Conservation (phyloP, 306 rosid species). For the Cicer chorassanicum region DNA sequence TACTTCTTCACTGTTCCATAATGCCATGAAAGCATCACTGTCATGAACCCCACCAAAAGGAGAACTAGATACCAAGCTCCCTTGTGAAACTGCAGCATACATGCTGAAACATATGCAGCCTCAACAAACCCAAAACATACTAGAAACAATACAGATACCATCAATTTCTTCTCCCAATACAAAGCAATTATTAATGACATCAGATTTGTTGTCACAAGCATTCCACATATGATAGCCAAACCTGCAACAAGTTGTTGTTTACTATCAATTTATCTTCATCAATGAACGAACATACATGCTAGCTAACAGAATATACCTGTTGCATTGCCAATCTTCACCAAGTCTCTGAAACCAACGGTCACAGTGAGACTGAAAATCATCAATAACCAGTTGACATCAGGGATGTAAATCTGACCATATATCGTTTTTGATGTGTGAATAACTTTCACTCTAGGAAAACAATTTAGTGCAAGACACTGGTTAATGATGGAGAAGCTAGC, state of each 20-base stretch:
- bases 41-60: slow-evolving; percentile 61
- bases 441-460: slow-evolving; percentile 94
- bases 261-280: slow-evolving; percentile 17
- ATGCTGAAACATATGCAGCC: slow-evolving; percentile 65
- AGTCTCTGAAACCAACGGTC: slow-evolving; percentile 66
- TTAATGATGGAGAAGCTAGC: slow-evolving; percentile 82
- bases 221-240: slow-evolving; percentile 74
- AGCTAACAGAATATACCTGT: slow-evolving; percentile 32
- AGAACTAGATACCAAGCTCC: slow-evolving; percentile 82
- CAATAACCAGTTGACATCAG: slow-evolving; percentile 87
- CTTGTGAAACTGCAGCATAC: slow-evolving; percentile 69
- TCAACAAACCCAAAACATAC: slow-evolving; percentile 66
- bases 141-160: slow-evolving; percentile 58
- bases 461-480: slow-evolving; percentile 82
- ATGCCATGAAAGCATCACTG: slow-evolving; percentile 80
- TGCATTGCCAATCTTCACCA: slow-evolving; percentile 78
- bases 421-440: slow-evolving; percentile 81
- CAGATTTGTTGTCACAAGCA: slow-evolving; percentile 80
- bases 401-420: slow-evolving; percentile 84
- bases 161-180: slow-evolving; percentile 73
- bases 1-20: slow-evolving; percentile 84
- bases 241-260: slow-evolving; percentile 47
- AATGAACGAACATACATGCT: background rate
- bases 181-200: slow-evolving; percentile 78
- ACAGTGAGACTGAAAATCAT: slow-evolving; percentile 80